Conservation (phyloP, 2,329 filamentous ascomycete genomes). For the Coniella vitis region DNA sequence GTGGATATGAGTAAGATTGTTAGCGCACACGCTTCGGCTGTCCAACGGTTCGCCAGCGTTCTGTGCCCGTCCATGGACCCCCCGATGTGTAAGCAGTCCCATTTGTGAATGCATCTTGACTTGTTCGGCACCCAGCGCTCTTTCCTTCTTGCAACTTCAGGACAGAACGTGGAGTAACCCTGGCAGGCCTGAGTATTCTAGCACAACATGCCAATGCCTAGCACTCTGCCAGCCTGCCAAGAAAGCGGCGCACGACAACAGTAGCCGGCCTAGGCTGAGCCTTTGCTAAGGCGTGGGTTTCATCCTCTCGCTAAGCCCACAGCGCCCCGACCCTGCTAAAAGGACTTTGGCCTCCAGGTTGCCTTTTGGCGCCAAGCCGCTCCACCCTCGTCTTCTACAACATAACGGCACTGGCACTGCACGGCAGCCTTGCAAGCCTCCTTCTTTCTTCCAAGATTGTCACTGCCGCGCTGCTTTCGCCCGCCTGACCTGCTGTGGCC, state of each 20-base stretch:
- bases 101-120: too few relatives aligned
- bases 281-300: slow-evolving; percentile 3
- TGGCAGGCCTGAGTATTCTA: background rate
- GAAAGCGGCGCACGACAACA: background rate
- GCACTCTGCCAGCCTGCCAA: background rate
- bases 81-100: background rate
- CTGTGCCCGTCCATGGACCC: slow-evolving; percentile 7
- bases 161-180: too few relatives aligned
- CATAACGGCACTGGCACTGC: too few relatives aligned
- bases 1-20: too few relatives aligned
- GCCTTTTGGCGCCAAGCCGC: too few relatives aligned
- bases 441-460: too few relatives aligned
- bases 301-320: slow-evolving; percentile 7
- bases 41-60: slow-evolving; percentile 11
- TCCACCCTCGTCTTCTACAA: too few relatives aligned
- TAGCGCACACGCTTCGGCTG: too few relatives aligned
- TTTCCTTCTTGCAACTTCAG: background rate
- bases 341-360: background rate
- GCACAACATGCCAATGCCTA: background rate
- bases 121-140: too few relatives aligned
- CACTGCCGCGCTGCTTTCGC: too few relatives aligned
- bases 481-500: background rate
- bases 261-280: background rate
- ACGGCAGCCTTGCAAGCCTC: too few relatives aligned
- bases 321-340: background rate